phyloP scores from a whole-genome alignment of 1,284 basidiomycete genomes.

The Cryptococcus jaspeensis region DNA sequence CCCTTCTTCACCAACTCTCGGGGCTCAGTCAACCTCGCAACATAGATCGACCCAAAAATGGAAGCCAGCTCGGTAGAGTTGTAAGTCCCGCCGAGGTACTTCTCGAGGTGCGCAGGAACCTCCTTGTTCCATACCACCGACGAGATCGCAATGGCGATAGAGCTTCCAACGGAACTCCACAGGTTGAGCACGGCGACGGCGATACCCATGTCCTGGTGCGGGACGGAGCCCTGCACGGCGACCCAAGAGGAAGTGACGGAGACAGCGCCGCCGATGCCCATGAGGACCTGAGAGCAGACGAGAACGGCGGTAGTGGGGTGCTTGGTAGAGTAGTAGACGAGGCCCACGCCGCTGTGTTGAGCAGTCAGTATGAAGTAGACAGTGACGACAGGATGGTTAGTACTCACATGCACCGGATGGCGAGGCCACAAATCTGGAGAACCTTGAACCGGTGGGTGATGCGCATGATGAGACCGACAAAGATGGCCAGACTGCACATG shows the following conservation, averaged over 20 bases:
- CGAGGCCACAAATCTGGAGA: slow-evolving; percentile 28
- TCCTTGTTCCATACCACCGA: slow-evolving; percentile 45
- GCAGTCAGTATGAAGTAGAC: neutral
- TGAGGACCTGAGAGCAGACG: slow-evolving; percentile 25
- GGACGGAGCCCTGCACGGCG: slow-evolving; percentile 44
- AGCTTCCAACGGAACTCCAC: slow-evolving; percentile 42
- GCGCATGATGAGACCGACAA: slow-evolving; percentile 43
- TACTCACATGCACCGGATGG: slow-evolving; percentile 29
- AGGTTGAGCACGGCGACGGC: slow-evolving; percentile 36
- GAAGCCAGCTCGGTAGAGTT: slow-evolving; percentile 4
- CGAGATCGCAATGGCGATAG: slow-evolving; percentile 40
- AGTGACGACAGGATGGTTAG: too few species aligned
- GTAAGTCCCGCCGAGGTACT: slow-evolving; percentile 28
- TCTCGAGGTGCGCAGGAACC: too few species aligned
- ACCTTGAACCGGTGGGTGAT: slow-evolving; percentile 50
- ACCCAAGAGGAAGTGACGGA: slow-evolving; percentile 41
- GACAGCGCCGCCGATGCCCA: slow-evolving; percentile 30
- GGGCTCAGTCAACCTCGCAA: slow-evolving; percentile 26
- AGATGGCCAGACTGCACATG: slow-evolving; percentile 37
- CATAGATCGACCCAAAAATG: slow-evolving; percentile 11
- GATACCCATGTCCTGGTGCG: slow-evolving; percentile 45
- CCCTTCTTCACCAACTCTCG: slow-evolving; percentile 23
- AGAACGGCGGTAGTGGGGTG: slow-evolving; percentile 11
- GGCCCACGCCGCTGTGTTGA: too few species aligned
- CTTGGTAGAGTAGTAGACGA: slow-evolving; percentile 8